Conservation (phyloP, 495 filamentous ascomycete species). For the Amniculicola lignicola region DNA sequence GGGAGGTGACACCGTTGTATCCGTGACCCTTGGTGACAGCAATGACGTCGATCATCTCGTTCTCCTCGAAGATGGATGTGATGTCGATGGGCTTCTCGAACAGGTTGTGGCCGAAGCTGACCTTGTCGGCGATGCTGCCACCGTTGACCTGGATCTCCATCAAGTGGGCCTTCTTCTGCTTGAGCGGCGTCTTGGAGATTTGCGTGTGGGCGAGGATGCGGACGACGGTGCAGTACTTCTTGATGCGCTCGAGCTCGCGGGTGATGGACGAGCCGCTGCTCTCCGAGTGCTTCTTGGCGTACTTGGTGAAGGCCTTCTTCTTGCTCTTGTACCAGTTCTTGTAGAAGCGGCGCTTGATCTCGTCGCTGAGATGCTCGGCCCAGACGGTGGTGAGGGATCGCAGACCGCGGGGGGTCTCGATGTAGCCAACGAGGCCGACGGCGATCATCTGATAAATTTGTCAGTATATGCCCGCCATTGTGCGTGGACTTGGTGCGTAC, state of each 20-base stretch:
- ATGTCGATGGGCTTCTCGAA: constrained; percentile 98
- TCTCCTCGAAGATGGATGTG: constrained; percentile 94
- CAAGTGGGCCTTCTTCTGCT: constrained; percentile 99
- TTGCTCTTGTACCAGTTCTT: constrained; percentile 99
- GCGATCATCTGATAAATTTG: constrained; percentile 80
- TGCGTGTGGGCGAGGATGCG: constrained; percentile 99
- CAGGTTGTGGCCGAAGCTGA: constrained; percentile 85
- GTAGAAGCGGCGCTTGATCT: constrained; percentile 99
- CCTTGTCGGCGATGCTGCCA: constrained; percentile 90
- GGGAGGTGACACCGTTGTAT: constrained; percentile 91
- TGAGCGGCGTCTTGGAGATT: constrained; percentile 97
- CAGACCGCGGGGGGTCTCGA: constrained; percentile 99
- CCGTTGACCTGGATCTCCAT: constrained; percentile 99
- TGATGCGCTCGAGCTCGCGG: constrained; percentile 98
- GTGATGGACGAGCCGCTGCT: constrained; percentile 81
- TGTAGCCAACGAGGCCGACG: constrained; percentile 99
- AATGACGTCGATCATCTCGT: constrained; percentile 99
- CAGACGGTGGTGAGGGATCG: constrained; percentile 99
- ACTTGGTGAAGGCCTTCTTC: constrained; percentile 99
- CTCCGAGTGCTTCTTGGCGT: constrained; percentile 99
- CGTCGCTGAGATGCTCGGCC: constrained; percentile 98
- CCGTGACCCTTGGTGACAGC: constrained; percentile 99
- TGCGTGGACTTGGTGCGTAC: constrained; percentile 56
- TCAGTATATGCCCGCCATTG: constrained; percentile 48
- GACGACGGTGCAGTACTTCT: constrained; percentile 99